Evolutionary conservation across 305 asterid genomes (phyloP).

Genomic region (Rubia tinctorum): DNA sequence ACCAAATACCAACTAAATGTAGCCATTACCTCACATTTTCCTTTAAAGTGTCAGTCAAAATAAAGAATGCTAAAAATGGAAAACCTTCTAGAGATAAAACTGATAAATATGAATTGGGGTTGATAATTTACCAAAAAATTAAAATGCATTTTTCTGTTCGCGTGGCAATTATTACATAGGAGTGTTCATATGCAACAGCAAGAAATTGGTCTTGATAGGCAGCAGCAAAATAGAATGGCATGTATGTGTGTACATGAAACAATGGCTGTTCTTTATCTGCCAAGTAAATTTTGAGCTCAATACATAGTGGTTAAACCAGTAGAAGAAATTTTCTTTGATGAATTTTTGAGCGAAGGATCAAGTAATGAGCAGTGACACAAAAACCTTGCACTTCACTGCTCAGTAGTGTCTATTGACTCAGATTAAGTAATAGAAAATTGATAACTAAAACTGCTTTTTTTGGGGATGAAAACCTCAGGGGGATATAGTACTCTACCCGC

Average conservation of each 20-base stretch:
- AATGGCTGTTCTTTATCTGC: neutral
- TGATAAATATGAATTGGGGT: neutral
- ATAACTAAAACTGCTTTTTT: too few species aligned
- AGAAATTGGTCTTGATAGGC: neutral
- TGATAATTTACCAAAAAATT: neutral
- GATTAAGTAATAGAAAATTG: too few species aligned
- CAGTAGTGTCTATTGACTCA: neutral
- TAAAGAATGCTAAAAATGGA: neutral
- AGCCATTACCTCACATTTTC: neutral
- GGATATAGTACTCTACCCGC: too few species aligned
- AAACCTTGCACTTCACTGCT: neutral
- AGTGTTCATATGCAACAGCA: neutral
- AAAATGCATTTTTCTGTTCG: neutral
- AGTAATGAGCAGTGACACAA: neutral
- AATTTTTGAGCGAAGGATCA: neutral
- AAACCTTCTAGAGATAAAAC: neutral
- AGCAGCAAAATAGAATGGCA: neutral
- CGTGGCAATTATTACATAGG: neutral
- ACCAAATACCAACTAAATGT: neutral
- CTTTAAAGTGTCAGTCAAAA: neutral
- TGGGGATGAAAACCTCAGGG: too few species aligned
- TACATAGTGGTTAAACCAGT: neutral
- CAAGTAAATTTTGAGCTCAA: neutral
- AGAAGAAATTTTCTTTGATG: neutral
- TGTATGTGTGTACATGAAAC: neutral